Conservation (phyloP, 768 basidiomycete species). For the Rhizopogon roseolus region DNA sequence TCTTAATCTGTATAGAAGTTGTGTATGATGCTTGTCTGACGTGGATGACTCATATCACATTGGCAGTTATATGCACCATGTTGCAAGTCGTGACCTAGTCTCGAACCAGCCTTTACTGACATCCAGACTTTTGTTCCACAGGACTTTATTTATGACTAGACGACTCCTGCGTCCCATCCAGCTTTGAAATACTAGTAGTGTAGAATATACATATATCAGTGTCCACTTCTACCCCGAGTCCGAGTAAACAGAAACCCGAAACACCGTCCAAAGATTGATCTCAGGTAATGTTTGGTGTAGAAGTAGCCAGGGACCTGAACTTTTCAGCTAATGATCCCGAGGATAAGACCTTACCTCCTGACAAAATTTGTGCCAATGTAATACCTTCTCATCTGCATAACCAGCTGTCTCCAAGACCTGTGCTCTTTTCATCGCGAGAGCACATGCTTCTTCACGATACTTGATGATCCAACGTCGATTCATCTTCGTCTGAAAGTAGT, state of each 20-base stretch:
- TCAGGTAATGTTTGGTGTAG: background rate
- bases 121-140: no score
- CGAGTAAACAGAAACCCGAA: no score
- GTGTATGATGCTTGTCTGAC: no score
- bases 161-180: background rate
- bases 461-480: constrained; percentile 42
- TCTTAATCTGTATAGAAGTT: no score
- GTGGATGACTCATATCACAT: no score
- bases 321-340: background rate
- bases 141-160: no score
- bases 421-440: constrained; percentile 38
- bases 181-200: no score
- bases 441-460: constrained; percentile 51
- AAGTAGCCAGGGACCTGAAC: background rate
- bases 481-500: constrained; percentile 29
- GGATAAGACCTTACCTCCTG: constrained; percentile 31
- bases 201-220: no score
- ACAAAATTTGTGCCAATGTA: constrained; percentile 56
- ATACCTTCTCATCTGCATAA: constrained; percentile 34
- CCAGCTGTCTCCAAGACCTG: constrained; percentile 27
- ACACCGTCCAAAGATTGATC: background rate
- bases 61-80: no score
- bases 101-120: no score
- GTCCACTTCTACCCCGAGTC: no score
- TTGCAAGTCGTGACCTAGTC: no score